Percentiles rank a stretch among this genome's conserved stretches.
These are phyloP conservation scores for Ophiocordyceps robertsii DNA, from an alignment of 2,329 filamentous ascomycete species.

Conservation along the genomic window DNA sequence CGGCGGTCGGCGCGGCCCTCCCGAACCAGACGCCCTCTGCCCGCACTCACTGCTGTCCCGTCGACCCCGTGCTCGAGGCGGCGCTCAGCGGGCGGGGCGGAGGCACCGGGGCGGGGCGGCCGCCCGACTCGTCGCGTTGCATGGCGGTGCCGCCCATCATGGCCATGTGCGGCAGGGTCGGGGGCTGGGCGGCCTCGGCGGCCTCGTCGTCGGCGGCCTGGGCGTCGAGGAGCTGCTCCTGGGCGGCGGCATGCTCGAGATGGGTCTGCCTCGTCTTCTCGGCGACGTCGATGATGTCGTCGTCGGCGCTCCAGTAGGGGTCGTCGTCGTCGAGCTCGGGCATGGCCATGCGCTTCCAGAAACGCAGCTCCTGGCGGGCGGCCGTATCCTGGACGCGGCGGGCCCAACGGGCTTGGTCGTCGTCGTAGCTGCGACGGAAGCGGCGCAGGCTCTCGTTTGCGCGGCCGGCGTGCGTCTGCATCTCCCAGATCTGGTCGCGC, in stretches of 20 bases:
- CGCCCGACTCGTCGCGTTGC: constrained; percentile 21
- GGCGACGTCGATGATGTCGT: constrained; percentile 46
- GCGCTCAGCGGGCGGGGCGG: constrained; percentile 24
- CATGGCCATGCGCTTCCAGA: constrained; percentile 56
- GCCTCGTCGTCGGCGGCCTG: constrained; percentile 21
- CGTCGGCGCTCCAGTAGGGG: constrained; percentile 50
- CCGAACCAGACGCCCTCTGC: no score
- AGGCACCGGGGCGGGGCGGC: constrained; percentile 13
- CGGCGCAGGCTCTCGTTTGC: constrained; percentile 45
- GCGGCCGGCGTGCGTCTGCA: constrained; percentile 44
- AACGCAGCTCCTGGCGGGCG: constrained; percentile 43
- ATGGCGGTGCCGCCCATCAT: constrained; percentile 23
- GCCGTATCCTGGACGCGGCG: constrained; percentile 37
- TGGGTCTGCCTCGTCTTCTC: constrained; percentile 44
- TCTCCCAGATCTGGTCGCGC: constrained; percentile 53
- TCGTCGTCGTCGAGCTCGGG: constrained; percentile 46
- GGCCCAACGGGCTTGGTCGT: constrained; percentile 40
- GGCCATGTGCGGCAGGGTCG: constrained; percentile 8
- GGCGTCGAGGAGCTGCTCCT: constrained; percentile 21
- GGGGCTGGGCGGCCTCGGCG: constrained; percentile 9
- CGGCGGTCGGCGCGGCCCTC: no score
- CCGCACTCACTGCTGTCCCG: constrained; percentile 16
- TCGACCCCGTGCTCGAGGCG: constrained; percentile 29
- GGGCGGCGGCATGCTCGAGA: constrained; percentile 30
- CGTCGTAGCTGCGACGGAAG: constrained; percentile 43